phyloP scores from a whole-genome alignment of 192 early-diverging fungal species.

The Linnemannia elongata region DNA sequence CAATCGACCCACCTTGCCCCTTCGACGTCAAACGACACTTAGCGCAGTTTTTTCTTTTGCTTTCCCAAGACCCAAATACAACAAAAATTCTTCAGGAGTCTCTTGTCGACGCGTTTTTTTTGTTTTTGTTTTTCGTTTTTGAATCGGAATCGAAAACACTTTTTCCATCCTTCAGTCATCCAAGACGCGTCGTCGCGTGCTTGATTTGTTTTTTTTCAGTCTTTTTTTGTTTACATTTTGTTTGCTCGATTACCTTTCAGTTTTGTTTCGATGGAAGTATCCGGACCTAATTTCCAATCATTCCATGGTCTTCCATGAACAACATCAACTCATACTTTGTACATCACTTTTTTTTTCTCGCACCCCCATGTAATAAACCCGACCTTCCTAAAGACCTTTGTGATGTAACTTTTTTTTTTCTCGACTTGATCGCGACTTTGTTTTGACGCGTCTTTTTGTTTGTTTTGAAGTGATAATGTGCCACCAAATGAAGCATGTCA shows the following conservation, averaged over 20 bases:
- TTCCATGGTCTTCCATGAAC: constrained; percentile 29
- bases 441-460: constrained; percentile 4
- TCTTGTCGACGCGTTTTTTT: constrained; percentile 12
- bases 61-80: constrained; percentile 1
- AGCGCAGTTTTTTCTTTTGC: constrained; percentile 1
- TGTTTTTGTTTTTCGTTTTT: constrained; percentile 14
- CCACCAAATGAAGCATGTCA: neutral
- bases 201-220: constrained; percentile 15
- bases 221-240: constrained; percentile 15
- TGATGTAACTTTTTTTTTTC: neutral
- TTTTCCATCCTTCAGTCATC: constrained; percentile 2
- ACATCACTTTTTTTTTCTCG: constrained; percentile 29
- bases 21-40: neutral
- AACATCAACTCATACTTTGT: constrained; percentile 16
- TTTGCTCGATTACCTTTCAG: constrained; percentile 1
- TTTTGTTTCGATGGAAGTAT: neutral
- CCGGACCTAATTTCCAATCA: neutral
- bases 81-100: neutral
- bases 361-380: constrained; percentile 33
- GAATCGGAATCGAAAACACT: constrained; percentile 14
- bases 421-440: neutral
- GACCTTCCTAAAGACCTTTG: neutral
- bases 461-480: neutral
- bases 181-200: constrained; percentile 26
- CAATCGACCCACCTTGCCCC: neutral